Conservation (phyloP, 2,329 filamentous ascomycete species). For the Fusarium denticulatum region DNA sequence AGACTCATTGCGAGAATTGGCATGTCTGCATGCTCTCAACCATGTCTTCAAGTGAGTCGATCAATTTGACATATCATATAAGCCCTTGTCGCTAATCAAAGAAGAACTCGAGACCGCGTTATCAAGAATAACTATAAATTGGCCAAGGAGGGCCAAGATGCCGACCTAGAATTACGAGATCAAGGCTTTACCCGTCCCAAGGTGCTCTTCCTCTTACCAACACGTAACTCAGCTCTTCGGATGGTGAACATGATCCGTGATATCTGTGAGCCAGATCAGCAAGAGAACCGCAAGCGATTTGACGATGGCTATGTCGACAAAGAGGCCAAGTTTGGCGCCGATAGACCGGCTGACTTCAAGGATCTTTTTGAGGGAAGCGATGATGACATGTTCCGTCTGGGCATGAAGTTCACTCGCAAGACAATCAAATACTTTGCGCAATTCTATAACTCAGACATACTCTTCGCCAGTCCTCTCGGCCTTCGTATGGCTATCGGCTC, state of each 20-base stretch:
- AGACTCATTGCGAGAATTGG: constrained; percentile 73
- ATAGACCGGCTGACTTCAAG: constrained; percentile 86
- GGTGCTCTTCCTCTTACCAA: constrained; percentile 89
- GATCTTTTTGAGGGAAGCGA: constrained; percentile 94
- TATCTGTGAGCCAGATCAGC: constrained; percentile 84
- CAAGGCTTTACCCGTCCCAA: constrained; percentile 97
- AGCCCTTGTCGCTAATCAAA: constrained; percentile 23
- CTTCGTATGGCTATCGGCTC: constrained; percentile 90
- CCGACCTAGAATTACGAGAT: constrained; percentile 81
- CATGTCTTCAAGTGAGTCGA: constrained; percentile 81
- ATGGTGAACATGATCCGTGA: constrained; percentile 81
- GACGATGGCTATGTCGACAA: constrained; percentile 81
- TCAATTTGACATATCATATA: not conserved
- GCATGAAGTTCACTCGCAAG: constrained; percentile 97
- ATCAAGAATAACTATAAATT: constrained; percentile 91
- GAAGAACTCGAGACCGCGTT: constrained; percentile 83
- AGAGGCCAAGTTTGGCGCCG: constrained; percentile 70
- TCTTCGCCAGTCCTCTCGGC: constrained; percentile 89
- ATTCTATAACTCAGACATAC: constrained; percentile 96
- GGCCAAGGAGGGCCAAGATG: constrained; percentile 69
- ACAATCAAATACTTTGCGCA: constrained; percentile 94
- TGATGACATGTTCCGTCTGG: constrained; percentile 95
- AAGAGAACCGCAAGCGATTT: constrained; percentile 95
- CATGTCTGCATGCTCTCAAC: constrained; percentile 87
- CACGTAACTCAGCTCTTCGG: constrained; percentile 83